Conservation (phyloP, 371 early-diverging fungal species). For the Smittium culicis region DNA sequence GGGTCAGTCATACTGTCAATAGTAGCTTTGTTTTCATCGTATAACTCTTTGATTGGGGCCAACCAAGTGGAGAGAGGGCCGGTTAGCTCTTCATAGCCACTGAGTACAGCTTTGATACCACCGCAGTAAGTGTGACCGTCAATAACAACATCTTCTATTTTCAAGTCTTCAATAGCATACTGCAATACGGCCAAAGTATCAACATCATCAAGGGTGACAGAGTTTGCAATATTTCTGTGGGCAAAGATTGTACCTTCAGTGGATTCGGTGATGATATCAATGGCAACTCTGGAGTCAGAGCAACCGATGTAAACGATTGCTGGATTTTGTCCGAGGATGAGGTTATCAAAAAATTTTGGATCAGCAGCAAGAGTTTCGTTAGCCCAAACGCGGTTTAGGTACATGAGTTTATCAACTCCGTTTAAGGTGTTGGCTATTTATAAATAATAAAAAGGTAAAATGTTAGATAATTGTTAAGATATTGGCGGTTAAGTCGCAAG, state of each 20-base stretch:
- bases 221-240: constrained; percentile 92
- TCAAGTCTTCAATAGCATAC: constrained; percentile 79
- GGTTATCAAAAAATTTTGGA: constrained; percentile 42
- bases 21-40: constrained; percentile 36
- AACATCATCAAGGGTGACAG: constrained; percentile 59
- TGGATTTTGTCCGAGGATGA: constrained; percentile 62
- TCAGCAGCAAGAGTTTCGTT: constrained; percentile 28
- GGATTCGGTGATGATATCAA: constrained; percentile 34
- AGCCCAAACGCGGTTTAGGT: constrained; percentile 41
- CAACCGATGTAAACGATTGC: constrained; percentile 91
- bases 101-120: constrained; percentile 56
- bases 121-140: constrained; percentile 86
- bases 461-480: neutral
- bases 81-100: constrained; percentile 49
- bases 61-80: constrained; percentile 81
- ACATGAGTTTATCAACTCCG: neutral
- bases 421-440: neutral
- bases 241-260: constrained; percentile 91
- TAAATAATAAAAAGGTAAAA: neutral
- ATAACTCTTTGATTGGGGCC: constrained; percentile 58
- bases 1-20: constrained; percentile 59
- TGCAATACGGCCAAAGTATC: constrained; percentile 75
- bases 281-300: constrained; percentile 80
- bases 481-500: neutral
- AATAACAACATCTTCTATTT: constrained; percentile 81